Percentiles rank a stretch among this genome's conserved stretches.
These are phyloP conservation scores for Colletotrichum cereale DNA, from an alignment of 2,329 filamentous ascomycete genomes.

Conservation along the genomic window DNA sequence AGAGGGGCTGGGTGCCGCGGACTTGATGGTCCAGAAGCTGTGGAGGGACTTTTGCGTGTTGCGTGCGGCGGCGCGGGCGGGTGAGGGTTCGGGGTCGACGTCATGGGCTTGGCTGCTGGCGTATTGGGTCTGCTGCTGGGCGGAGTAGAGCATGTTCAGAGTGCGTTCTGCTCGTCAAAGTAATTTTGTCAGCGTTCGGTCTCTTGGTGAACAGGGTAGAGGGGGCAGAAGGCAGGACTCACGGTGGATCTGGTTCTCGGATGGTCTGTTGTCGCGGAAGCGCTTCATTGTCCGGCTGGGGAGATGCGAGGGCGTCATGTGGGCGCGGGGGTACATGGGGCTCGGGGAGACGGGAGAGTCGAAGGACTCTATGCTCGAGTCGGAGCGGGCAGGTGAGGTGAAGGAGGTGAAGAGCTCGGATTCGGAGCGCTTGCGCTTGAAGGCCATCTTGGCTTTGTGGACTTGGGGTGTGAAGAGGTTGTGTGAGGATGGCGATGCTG, in stretches of 20 bases:
- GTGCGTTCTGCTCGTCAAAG: slow-evolving; percentile 62
- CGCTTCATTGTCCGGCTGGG: slow-evolving; percentile 72
- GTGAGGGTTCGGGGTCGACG: slow-evolving; percentile 36
- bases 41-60: slow-evolving; percentile 66
- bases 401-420: slow-evolving; percentile 64
- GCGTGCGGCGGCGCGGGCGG: slow-evolving; percentile 26
- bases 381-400: slow-evolving; percentile 52
- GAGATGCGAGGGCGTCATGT: slow-evolving; percentile 57
- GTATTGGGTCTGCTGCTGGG: slow-evolving; percentile 55
- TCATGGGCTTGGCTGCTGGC: slow-evolving; percentile 38
- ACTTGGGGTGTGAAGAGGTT: background rate
- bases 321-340: slow-evolving; percentile 46
- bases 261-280: slow-evolving; percentile 69
- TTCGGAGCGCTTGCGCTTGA: slow-evolving; percentile 75
- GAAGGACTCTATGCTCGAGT: slow-evolving; percentile 51
- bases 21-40: slow-evolving; percentile 70
- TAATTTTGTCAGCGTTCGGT: background rate
- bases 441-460: slow-evolving; percentile 55
- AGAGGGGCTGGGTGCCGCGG: slow-evolving; percentile 49
- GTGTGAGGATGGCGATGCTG: background rate
- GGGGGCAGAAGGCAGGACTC: slow-evolving; percentile 47
- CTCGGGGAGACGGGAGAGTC: slow-evolving; percentile 47
- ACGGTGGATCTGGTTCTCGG: slow-evolving; percentile 68
- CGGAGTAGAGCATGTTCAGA: slow-evolving; percentile 68
- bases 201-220: background rate